phyloP scores from a whole-genome alignment of 2,329 filamentous ascomycete species.

The Aspergillus versicolor region DNA sequence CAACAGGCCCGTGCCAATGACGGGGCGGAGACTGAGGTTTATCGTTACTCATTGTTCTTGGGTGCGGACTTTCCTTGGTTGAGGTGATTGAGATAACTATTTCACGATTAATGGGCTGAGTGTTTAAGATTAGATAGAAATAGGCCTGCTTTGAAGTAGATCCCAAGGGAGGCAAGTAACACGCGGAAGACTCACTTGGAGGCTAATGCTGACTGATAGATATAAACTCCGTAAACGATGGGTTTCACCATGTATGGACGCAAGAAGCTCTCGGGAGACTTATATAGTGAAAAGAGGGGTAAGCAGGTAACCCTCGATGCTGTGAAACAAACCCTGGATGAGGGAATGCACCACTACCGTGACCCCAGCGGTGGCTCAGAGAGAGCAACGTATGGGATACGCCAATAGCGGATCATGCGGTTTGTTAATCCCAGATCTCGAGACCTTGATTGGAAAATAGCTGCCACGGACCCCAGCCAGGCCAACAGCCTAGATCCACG shows the following conservation, averaged over 20 bases:
- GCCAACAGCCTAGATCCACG: constrained; percentile 4
- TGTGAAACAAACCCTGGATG: constrained; percentile 13
- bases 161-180: too few species aligned
- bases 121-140: neutral
- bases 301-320: constrained; percentile 4
- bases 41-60: constrained; percentile 2
- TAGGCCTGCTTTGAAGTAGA: neutral
- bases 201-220: neutral
- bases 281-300: constrained; percentile 16
- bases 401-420: constrained; percentile 12
- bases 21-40: constrained; percentile 21
- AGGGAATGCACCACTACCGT: constrained; percentile 9
- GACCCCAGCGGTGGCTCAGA: neutral
- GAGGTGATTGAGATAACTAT: neutral
- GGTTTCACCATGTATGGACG: neutral
- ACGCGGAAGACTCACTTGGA: neutral
- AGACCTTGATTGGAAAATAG: constrained; percentile 9
- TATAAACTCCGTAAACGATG: neutral
- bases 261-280: neutral
- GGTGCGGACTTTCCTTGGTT: neutral
- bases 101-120: neutral
- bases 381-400: constrained; percentile 4
- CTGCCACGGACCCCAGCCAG: constrained; percentile 3
- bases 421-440: neutral
- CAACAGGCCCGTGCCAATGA: constrained; percentile 36